Conservation (phyloP, 1,284 basidiomycete species). For the Cryptococcus depauperatus region DNA sequence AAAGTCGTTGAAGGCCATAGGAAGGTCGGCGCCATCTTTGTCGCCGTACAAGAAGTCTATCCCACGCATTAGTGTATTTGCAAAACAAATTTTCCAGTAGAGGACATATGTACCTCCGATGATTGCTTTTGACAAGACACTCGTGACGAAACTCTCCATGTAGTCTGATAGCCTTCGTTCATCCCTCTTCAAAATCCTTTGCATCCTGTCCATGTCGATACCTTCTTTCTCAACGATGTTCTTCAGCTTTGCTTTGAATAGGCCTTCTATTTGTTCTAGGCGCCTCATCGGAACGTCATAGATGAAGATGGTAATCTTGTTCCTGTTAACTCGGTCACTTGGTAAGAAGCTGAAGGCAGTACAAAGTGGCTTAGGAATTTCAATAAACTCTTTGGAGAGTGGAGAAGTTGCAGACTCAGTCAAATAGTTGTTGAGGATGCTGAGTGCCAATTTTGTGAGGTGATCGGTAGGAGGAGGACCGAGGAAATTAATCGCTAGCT, state of each 20-base stretch:
- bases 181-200: conserved; percentile 76
- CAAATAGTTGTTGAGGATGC: conserved; percentile 78
- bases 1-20: conserved; percentile 68
- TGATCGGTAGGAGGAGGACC: conserved; percentile 70
- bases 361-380: conserved; percentile 81
- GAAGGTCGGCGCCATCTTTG: conserved; percentile 71
- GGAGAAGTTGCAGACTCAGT: conserved; percentile 84
- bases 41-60: conserved; percentile 89
- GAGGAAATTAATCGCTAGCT: conserved; percentile 70
- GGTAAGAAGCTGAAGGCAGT: conserved; percentile 79
- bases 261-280: conserved; percentile 62
- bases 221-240: conserved; percentile 62
- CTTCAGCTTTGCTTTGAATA: conserved; percentile 62
- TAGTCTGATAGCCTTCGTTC: conserved; percentile 58
- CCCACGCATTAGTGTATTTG: conserved; percentile 13
- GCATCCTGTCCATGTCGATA: conserved; percentile 88
- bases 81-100: too few species aligned
- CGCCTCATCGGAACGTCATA: conserved; percentile 77
- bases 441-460: conserved; percentile 72
- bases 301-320: conserved; percentile 68
- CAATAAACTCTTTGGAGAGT: conserved; percentile 85
- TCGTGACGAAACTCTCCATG: conserved; percentile 39
- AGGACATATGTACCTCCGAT: too few species aligned
- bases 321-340: conserved; percentile 64
- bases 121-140: conserved; percentile 49